Evolutionary conservation across 148 eudicot species (phyloP), one percentile per base, ranked within the genome.

Genomic region (Vaccinium darrowii): DNA sequence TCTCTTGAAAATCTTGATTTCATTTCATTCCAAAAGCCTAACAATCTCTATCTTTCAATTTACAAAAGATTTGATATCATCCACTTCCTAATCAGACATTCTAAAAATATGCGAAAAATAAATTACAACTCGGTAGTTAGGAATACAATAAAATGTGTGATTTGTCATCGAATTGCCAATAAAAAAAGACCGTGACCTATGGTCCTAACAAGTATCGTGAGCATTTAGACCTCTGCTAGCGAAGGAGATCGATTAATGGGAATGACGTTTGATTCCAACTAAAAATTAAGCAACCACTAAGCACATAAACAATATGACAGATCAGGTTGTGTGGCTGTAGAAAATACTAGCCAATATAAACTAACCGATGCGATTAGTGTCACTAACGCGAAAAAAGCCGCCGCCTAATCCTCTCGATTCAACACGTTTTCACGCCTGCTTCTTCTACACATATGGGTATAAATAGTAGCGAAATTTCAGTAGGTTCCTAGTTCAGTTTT

Each of bases 261-360:
- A 69, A 69, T 69, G 74, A 27, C 74, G 74, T 69, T 69, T 13
- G 74, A 69, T 69, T 27, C 74, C 74, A 69, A 27, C 74, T 69
- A 30, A 13, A 27, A 69, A 10, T 9, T 21, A 23, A 30, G 36
- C 33, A 36, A 2, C 25, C 39, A 62, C 67, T 62, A 2, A 63
- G 23, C 25, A 8, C 67, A 62, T 25, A 67, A 67, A 69, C 74
- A 69, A 69, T 11, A 69, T 12, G 36, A 69, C 36, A 13, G 74
- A 27, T 25, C 74, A 25, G 7, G 27, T 69, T 4, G 15, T 25
- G 15, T 11, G 73, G 73, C 15, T 4, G 1, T 12, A 10, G 74
- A 69, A 69, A 69, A n/a, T 21, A 62, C 0, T 27, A 27, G 74
- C 74, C 73, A 65, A 62, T 13, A 69, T 33, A 33, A 33, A 33